Conservation (phyloP, 2,329 filamentous ascomycete genomes). For the Eutypella sp. region DNA sequence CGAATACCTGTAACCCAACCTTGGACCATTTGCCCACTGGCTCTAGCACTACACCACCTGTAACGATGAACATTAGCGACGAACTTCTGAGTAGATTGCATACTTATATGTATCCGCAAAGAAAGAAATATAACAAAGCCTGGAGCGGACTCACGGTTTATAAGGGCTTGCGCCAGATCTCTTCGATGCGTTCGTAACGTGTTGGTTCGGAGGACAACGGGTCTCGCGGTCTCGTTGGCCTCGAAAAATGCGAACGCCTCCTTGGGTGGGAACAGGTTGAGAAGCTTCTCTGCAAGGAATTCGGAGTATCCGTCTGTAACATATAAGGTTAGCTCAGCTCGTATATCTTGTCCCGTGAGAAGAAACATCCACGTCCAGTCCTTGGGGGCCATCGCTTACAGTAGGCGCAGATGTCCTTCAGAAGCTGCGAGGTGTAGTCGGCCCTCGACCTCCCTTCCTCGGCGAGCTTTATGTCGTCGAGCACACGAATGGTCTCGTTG, state of each 20-base stretch:
- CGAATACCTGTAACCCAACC: slow-evolving; percentile 93
- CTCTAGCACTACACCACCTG: slow-evolving; percentile 91
- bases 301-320: slow-evolving; percentile 72
- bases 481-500: slow-evolving; percentile 85
- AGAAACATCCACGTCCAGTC: too few relatives aligned
- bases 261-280: slow-evolving; percentile 83
- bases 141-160: slow-evolving; percentile 15
- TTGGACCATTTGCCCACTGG: slow-evolving; percentile 99
- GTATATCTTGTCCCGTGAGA: too few relatives aligned
- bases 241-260: slow-evolving; percentile 99
- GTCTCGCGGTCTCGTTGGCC: slow-evolving; percentile 91
- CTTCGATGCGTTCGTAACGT: slow-evolving; percentile 73
- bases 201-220: slow-evolving; percentile 94
- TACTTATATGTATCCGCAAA: too few relatives aligned
- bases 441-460: slow-evolving; percentile 76
- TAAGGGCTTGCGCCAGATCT: slow-evolving; percentile 76
- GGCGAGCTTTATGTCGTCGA: slow-evolving; percentile 82
- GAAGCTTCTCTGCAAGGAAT: slow-evolving; percentile 93
- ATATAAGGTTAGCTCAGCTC: background rate
- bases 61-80: too few relatives aligned
- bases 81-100: too few relatives aligned
- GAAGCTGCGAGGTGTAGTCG: slow-evolving; percentile 80
- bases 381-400: slow-evolving; percentile 34
- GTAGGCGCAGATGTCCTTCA: slow-evolving; percentile 92
- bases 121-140: too few relatives aligned